phyloP scores from a whole-genome alignment of 1,284 basidiomycete genomes.

The Omphalotus olearius region DNA sequence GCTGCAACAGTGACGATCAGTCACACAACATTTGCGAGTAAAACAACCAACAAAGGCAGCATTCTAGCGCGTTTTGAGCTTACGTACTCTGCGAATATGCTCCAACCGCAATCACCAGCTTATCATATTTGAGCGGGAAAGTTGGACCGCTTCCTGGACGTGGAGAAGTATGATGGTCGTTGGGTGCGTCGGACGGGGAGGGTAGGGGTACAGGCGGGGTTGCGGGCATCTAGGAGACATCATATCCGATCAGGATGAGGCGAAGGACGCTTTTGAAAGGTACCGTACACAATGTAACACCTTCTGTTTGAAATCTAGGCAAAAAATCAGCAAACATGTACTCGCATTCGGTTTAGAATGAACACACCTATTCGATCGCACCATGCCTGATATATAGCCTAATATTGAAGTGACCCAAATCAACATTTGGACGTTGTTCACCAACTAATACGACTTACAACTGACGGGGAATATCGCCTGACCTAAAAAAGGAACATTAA shows the following conservation, averaged over 20 bases:
- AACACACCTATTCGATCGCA: constrained; percentile 58
- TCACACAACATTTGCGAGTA: not conserved
- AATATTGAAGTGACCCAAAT: not conserved
- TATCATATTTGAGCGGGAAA: constrained; percentile 69
- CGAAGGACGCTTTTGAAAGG: not conserved
- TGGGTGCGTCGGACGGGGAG: constrained; percentile 15
- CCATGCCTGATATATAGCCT: constrained; percentile 70
- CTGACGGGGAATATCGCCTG: constrained; percentile 50
- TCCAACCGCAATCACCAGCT: constrained; percentile 81
- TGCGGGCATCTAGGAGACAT: constrained; percentile 45
- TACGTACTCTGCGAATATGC: constrained; percentile 82
- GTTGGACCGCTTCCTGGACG: constrained; percentile 15
- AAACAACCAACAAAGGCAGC: not conserved
- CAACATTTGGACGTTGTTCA: not conserved
- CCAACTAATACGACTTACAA: constrained; percentile 33
- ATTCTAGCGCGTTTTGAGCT: constrained; percentile 24
- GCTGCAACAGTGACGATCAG: constrained; percentile 31
- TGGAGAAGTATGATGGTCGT: not conserved
- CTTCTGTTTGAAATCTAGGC: constrained; percentile 59
- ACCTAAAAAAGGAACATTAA: constrained; percentile 32
- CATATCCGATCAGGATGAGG: not conserved
- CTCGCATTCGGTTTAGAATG: not conserved
- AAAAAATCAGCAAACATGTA: not conserved
- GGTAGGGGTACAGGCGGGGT: constrained; percentile 38
- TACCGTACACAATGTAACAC: constrained; percentile 50